Conservation (phyloP, 2,329 filamentous ascomycete genomes). For the Trichoderma afroharzianum region DNA sequence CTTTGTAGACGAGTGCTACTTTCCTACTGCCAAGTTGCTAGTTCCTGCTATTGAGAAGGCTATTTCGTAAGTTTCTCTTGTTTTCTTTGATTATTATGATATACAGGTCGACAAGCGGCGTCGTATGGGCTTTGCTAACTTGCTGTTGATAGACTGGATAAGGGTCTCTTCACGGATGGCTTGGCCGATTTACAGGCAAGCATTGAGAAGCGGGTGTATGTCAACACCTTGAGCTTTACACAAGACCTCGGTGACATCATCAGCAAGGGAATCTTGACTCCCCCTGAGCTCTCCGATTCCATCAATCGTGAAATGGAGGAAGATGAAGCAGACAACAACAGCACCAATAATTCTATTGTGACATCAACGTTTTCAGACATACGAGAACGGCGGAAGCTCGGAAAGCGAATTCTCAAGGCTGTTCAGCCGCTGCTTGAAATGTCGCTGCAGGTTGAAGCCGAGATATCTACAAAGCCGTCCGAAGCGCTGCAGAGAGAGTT, state of each 20-base stretch:
- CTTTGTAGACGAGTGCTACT: slow-evolving; percentile 86
- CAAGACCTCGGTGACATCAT: slow-evolving; percentile 55
- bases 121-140: slow-evolving; percentile 33
- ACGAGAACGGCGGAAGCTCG: slow-evolving; percentile 77
- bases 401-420: slow-evolving; percentile 82
- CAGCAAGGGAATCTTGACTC: slow-evolving; percentile 47
- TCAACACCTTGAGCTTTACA: slow-evolving; percentile 54
- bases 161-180: slow-evolving; percentile 54
- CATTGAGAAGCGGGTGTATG: slow-evolving; percentile 56
- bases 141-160: slow-evolving; percentile 54
- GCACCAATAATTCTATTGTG: slow-evolving; percentile 41
- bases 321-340: slow-evolving; percentile 33
- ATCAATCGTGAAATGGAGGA: slow-evolving; percentile 31
- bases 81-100: not conserved
- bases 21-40: slow-evolving; percentile 76
- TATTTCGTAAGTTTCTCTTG: slow-evolving; percentile 59
- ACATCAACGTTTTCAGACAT: slow-evolving; percentile 62
- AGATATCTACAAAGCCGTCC: slow-evolving; percentile 66
- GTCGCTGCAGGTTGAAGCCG: slow-evolving; percentile 76
- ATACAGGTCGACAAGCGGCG: not conserved
- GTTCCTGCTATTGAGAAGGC: slow-evolving; percentile 77
- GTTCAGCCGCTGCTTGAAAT: slow-evolving; percentile 74
- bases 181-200: slow-evolving; percentile 48
- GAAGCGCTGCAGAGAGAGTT: slow-evolving; percentile 70
- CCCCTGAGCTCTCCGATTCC: slow-evolving; percentile 29